Evolutionary conservation across 2,329 filamentous ascomycete genomes (phyloP).

Genomic region (Epichloe brachyelytri): DNA sequence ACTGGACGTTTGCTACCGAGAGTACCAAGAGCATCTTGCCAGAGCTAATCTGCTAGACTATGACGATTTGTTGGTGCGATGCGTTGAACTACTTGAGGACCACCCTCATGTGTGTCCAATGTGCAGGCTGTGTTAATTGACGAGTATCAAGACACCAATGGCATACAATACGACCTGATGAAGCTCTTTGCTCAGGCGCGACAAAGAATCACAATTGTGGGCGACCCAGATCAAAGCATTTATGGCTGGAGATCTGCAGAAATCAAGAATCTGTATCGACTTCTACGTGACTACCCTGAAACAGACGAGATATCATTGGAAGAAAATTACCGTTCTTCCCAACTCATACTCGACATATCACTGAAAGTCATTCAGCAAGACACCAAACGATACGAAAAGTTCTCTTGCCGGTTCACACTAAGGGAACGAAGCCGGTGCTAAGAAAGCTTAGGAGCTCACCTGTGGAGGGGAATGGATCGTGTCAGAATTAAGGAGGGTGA

Average conservation of each 20-base stretch:
- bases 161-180: slow-evolving; percentile 92
- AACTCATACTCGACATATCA: slow-evolving; percentile 67
- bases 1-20: slow-evolving; percentile 53
- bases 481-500: slow-evolving; percentile 61
- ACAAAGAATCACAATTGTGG: slow-evolving; percentile 81
- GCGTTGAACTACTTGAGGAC: slow-evolving; percentile 61
- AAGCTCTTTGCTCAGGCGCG: slow-evolving; percentile 62
- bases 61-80: slow-evolving; percentile 78
- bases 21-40: slow-evolving; percentile 66
- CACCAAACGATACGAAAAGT: slow-evolving; percentile 59
- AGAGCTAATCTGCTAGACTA: slow-evolving; percentile 81
- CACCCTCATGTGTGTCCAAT: slow-evolving; percentile 72
- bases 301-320: slow-evolving; percentile 77
- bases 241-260: slow-evolving; percentile 94
- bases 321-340: slow-evolving; percentile 89
- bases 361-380: slow-evolving; percentile 88
- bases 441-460: slow-evolving; percentile 57
- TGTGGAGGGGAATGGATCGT: slow-evolving; percentile 79
- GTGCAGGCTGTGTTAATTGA: slow-evolving; percentile 88
- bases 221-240: slow-evolving; percentile 95
- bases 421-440: slow-evolving; percentile 69
- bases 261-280: slow-evolving; percentile 70
- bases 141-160: slow-evolving; percentile 95
- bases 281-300: slow-evolving; percentile 63
- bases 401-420: slow-evolving; percentile 65